These are phyloP conservation scores for Ustilaginoidea virens DNA, from an alignment of 2,329 filamentous ascomycete genomes.

Conservation along the genomic window DNA sequence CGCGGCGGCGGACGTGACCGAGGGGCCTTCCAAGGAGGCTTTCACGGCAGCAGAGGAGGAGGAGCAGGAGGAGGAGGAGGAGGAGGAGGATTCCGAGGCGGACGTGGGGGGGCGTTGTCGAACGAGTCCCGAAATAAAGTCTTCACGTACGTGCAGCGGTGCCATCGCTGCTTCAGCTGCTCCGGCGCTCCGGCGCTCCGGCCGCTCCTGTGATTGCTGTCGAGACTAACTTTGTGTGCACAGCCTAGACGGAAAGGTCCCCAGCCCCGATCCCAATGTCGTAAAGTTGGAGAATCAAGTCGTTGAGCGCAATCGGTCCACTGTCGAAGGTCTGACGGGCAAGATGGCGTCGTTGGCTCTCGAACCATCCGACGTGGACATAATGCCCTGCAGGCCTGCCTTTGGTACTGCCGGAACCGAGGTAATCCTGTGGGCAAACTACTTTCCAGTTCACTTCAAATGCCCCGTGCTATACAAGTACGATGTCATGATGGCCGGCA, in stretches of 20 bases:
- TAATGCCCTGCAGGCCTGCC: conserved; percentile 31
- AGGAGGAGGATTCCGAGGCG: conserved; percentile 5
- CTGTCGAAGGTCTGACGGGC: conserved; percentile 14
- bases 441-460: conserved; percentile 29
- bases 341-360: conserved; percentile 21
- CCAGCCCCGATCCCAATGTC: conserved; percentile 12
- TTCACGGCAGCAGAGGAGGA: conserved; percentile 7
- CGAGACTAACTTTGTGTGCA: no score
- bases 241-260: conserved; percentile 11
- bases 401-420: conserved; percentile 28
- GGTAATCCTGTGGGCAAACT: conserved; percentile 38
- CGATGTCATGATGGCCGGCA: conserved; percentile 21
- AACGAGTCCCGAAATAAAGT: conserved; percentile 8
- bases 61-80: conserved; percentile 6
- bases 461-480: conserved; percentile 27
- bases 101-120: conserved; percentile 10
- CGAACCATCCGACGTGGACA: conserved; percentile 9
- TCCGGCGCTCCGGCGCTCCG: no score
- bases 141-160: conserved; percentile 7
- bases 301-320: conserved; percentile 13
- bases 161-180: not conserved
- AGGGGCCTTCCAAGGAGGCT: conserved; percentile 5
- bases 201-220: no score
- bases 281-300: conserved; percentile 25
- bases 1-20: conserved; percentile 8